Percentiles rank a stretch among this genome's conserved stretches.
Conservation (phyloP, 2,329 filamentous ascomycete genomes). For the Colletotrichum lini region DNA sequence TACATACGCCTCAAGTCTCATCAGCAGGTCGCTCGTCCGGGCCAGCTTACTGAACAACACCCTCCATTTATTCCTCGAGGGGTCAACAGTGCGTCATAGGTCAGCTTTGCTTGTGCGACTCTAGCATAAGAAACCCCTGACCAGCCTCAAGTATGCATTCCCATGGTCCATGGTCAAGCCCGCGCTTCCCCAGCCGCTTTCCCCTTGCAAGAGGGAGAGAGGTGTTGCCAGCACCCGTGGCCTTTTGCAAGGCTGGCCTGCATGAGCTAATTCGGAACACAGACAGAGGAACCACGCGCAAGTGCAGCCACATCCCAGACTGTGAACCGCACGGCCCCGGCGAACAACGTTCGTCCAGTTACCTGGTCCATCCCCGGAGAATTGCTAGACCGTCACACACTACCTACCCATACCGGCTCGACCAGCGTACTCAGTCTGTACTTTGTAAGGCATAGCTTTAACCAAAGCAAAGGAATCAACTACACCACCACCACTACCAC, state of each 20-base stretch:
- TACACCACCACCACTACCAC: constrained; percentile 2
- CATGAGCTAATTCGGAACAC: constrained; percentile 42
- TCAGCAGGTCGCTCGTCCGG: constrained; percentile 17
- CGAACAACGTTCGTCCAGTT: constrained; percentile 39
- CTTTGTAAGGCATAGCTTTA: constrained; percentile 18
- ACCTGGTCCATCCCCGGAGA: constrained; percentile 41
- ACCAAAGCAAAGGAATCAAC: constrained; percentile 12
- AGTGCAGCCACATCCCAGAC: constrained; percentile 39
- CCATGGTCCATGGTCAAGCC: constrained; percentile 31
- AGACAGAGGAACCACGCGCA: constrained; percentile 23
- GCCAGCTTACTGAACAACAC: constrained; percentile 7
- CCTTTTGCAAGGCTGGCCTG: constrained; percentile 39
- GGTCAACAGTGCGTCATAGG: constrained; percentile 33
- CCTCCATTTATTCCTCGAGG: constrained; percentile 11
- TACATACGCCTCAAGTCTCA: constrained; percentile 7
- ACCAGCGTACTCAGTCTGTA: constrained; percentile 7
- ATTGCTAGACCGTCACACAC: constrained; percentile 37
- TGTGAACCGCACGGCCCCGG: constrained; percentile 38
- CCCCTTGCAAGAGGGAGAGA: constrained; percentile 27
- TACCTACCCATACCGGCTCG: constrained; percentile 25
- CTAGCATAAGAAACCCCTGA: constrained; percentile 24
- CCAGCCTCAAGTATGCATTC: constrained; percentile 30
- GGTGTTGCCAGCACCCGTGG: constrained; percentile 27
- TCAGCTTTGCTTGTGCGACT: constrained; percentile 26
- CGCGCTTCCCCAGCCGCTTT: constrained; percentile 20